A percentile compares a stretch with the other conserved stretches of the same genome.
These are phyloP conservation scores for Colletotrichum somersetense DNA, from an alignment of 2,329 filamentous ascomycete genomes.

Conservation along the genomic window DNA sequence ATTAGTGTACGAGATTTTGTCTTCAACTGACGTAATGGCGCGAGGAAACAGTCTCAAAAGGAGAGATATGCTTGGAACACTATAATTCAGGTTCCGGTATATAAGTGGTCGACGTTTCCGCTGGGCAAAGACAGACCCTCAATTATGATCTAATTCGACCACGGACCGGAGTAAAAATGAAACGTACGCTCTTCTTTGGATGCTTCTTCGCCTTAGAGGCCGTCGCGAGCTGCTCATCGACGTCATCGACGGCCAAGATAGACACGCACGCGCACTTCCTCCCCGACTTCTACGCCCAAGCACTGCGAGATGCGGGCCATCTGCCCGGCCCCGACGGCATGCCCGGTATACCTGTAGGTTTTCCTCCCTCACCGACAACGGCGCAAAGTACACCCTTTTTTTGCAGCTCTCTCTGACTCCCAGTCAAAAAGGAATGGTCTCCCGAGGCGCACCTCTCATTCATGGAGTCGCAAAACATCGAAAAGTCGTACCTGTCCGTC, in stretches of 20 bases:
- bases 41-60: background rate
- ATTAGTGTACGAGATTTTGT: background rate
- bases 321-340: conserved; percentile 46
- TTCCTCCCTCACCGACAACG: too few species aligned
- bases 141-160: background rate
- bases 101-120: background rate
- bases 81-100: background rate
- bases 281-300: conserved; percentile 45
- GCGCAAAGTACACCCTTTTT: too few species aligned
- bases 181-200: background rate
- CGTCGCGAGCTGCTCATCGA: background rate
- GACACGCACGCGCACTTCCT: conserved; percentile 46
- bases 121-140: background rate
- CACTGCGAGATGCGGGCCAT: conserved; percentile 44
- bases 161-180: background rate
- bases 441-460: conserved; percentile 42
- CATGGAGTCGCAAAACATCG: conserved; percentile 43
- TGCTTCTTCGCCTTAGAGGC: background rate
- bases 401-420: background rate
- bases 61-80: background rate
- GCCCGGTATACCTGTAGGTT: conserved; percentile 45
- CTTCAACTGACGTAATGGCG: background rate
- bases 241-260: conserved; percentile 37
- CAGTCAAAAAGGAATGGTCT: background rate
- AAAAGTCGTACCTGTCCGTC: conserved; percentile 44